A percentile compares a stretch with the other conserved stretches of the same genome.
phyloP scores from a whole-genome alignment of 1,284 basidiomycete genomes.

The Cryptococcus neoformans region DNA sequence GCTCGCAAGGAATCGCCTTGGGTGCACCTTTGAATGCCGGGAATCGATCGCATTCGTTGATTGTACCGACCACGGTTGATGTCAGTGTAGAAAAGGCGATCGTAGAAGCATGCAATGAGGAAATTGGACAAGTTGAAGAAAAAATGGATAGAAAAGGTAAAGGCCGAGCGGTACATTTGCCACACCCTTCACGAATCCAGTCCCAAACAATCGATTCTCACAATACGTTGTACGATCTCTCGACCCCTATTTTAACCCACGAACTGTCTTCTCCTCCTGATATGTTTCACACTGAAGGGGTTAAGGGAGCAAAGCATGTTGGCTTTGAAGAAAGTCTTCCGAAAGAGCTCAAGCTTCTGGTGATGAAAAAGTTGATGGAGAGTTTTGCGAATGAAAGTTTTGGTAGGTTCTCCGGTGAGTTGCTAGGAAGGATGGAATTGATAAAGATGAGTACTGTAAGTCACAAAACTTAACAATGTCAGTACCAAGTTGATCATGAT shows the following conservation, averaged over 20 bases:
- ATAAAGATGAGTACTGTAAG: conserved; percentile 74
- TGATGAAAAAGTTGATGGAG: conserved; percentile 53
- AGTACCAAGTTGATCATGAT: background rate
- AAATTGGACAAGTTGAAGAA: background rate
- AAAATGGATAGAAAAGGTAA: conserved; percentile 2
- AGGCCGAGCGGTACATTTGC: background rate
- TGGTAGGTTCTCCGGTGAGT: conserved; percentile 64
- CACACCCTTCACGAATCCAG: background rate
- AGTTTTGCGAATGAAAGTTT: conserved; percentile 54
- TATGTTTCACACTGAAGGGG: background rate
- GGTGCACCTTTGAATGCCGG: too few species aligned
- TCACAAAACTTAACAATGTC: conserved; percentile 7
- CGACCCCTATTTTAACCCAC: background rate
- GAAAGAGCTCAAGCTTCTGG: conserved; percentile 65
- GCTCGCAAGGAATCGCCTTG: too few species aligned
- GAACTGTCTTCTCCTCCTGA: background rate
- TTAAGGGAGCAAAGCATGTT: background rate
- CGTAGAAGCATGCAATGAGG: too few species aligned
- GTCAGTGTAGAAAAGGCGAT: too few species aligned
- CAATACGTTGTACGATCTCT: background rate
- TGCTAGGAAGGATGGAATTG: conserved; percentile 69
- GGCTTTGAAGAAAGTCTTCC: conserved; percentile 58
- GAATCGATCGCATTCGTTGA: too few species aligned
- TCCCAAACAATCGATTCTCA: background rate
- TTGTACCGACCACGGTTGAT: too few species aligned